These are phyloP conservation scores for Hypomontagnella submonticulosa DNA, from an alignment of 495 filamentous ascomycete genomes.

Conservation along the genomic window DNA sequence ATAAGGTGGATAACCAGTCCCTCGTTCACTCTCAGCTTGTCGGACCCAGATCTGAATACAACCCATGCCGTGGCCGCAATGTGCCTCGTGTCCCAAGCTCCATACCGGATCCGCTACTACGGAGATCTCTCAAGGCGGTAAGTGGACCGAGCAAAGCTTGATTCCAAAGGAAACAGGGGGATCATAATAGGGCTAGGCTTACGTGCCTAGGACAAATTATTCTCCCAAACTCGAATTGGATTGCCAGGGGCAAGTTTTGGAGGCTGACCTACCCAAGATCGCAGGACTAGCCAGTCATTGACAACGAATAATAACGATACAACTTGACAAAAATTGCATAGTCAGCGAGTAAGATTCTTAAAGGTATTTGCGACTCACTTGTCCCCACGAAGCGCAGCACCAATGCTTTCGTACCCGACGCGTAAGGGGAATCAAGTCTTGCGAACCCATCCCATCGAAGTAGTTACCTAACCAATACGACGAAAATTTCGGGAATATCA, in stretches of 20 bases:
- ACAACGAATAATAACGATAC: no score
- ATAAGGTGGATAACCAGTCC: slow-evolving; percentile 6
- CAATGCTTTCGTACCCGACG: background rate
- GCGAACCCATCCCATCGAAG: background rate
- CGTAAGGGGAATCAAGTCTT: background rate
- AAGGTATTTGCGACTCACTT: no score
- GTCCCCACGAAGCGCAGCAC: no score
- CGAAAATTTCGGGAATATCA: slow-evolving; percentile 1
- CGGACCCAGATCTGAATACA: slow-evolving; percentile 20
- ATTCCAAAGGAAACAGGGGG: slow-evolving; percentile 6
- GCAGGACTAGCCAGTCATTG: no score
- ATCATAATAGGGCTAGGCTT: slow-evolving; percentile 13
- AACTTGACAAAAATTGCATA: no score
- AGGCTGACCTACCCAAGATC: no score
- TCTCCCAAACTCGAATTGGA: background rate
- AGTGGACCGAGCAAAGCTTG: background rate
- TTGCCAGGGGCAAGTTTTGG: background rate
- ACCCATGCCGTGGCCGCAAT: slow-evolving; percentile 4
- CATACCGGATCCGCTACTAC: background rate
- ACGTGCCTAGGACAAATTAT: slow-evolving; percentile 6
- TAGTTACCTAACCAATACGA: background rate
- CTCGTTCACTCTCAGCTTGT: background rate
- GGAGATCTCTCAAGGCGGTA: slow-evolving; percentile 8
- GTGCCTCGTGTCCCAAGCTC: background rate
- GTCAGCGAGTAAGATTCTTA: no score